Percentiles rank a stretch among this genome's conserved stretches.
Evolutionary conservation across 139 green algal species (phyloP).

Genomic region (Monoraphidium neglectum): DNA sequence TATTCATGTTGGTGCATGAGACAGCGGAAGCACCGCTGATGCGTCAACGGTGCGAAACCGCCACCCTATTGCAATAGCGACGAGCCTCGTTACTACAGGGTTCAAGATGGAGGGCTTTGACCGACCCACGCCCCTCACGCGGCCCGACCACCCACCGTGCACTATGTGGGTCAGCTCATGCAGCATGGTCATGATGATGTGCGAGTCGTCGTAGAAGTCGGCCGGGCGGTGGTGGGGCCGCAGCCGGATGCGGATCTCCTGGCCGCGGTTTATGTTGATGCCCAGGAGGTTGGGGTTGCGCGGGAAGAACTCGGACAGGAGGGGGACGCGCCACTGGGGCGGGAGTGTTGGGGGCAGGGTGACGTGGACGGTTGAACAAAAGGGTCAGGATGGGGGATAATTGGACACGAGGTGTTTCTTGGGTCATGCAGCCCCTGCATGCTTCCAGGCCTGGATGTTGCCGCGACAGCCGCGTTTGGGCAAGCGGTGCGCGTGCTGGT

Average conservation of each 20-base stretch:
- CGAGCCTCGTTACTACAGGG: too few relatives aligned
- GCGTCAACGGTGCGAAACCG: too few relatives aligned
- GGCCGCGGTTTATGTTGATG: slow-evolving; percentile 48
- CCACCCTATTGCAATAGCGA: too few relatives aligned
- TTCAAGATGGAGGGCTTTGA: too few relatives aligned
- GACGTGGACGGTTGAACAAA: background rate
- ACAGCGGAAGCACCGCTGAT: too few relatives aligned
- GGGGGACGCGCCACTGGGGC: slow-evolving; percentile 29
- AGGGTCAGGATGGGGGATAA: background rate
- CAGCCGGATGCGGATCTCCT: slow-evolving; percentile 55
- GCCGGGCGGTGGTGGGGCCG: slow-evolving; percentile 13
- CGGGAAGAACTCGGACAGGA: slow-evolving; percentile 81
- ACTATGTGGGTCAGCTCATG: slow-evolving; percentile 88
- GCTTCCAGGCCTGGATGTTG: too few relatives aligned
- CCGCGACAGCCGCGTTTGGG: too few relatives aligned
- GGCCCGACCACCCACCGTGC: too few relatives aligned
- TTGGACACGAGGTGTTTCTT: background rate
- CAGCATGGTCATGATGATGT: slow-evolving; percentile 87
- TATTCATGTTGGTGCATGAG: too few relatives aligned
- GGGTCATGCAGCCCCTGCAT: too few relatives aligned
- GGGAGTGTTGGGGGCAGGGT: background rate
- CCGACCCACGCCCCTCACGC: too few relatives aligned
- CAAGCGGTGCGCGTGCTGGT: too few relatives aligned
- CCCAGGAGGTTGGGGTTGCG: slow-evolving; percentile 60
- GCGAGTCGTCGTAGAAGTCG: slow-evolving; percentile 68